A percentile compares a stretch with the other conserved stretches of the same genome.
Evolutionary conservation across 1,284 basidiomycete genomes (phyloP).

Genomic region (Amylostereum chailletii): DNA sequence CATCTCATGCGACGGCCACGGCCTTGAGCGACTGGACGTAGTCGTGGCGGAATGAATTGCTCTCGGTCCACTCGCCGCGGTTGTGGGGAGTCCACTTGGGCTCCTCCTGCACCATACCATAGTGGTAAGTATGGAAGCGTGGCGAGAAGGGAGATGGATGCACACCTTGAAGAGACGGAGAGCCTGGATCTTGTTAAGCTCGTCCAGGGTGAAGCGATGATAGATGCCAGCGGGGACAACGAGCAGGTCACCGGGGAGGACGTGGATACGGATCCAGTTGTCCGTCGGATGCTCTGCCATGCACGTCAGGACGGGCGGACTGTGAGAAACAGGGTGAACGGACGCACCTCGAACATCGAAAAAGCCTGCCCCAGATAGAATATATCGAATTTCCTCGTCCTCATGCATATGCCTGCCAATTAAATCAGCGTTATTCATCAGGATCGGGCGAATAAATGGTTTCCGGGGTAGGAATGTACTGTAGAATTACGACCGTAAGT

Average conservation of each 20-base stretch:
- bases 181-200: slow-evolving; percentile 57
- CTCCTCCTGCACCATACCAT: slow-evolving; percentile 54
- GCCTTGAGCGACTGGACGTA: slow-evolving; percentile 39
- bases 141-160: not conserved
- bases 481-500: too few relatives aligned
- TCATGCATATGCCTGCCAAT: slow-evolving; percentile 73
- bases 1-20: slow-evolving; percentile 10
- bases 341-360: slow-evolving; percentile 73
- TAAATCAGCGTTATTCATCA: not conserved
- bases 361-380: slow-evolving; percentile 74
- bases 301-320: not conserved
- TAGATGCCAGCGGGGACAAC: slow-evolving; percentile 76
- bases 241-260: slow-evolving; percentile 65
- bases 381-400: slow-evolving; percentile 87
- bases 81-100: slow-evolving; percentile 81
- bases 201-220: slow-evolving; percentile 80
- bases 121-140: not conserved
- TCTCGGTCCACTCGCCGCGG: slow-evolving; percentile 52
- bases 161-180: slow-evolving; percentile 72
- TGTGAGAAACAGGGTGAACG: not conserved
- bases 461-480: too few relatives aligned
- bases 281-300: slow-evolving; percentile 42
- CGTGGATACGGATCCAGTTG: slow-evolving; percentile 65
- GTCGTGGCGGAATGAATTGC: slow-evolving; percentile 48
- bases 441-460: not conserved